A percentile compares a stretch with the other conserved stretches of the same genome.
Evolutionary conservation across 768 basidiomycete species (phyloP).

Genomic region (Lyophyllum decastes): DNA sequence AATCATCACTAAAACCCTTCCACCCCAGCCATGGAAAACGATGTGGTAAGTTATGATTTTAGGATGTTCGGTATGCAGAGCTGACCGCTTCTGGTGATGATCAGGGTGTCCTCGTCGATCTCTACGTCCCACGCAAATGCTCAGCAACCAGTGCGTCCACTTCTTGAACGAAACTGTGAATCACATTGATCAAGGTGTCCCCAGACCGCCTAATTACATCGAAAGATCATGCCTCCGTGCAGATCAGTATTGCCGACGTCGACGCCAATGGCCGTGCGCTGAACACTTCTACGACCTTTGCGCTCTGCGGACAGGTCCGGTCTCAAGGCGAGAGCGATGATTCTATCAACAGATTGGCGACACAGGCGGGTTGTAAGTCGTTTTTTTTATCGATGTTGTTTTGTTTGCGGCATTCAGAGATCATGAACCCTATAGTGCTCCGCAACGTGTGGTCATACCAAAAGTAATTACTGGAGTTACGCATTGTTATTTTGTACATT

Average conservation of each 20-base stretch:
- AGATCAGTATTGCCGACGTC: slow-evolving; percentile 93
- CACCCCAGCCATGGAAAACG: slow-evolving; percentile 77
- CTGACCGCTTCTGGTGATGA: background rate
- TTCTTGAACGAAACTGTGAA: background rate
- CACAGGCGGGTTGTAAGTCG: slow-evolving; percentile 88
- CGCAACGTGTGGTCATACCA: slow-evolving; percentile 95
- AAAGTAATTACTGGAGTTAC: slow-evolving; percentile 60
- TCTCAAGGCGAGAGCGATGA: slow-evolving; percentile 97
- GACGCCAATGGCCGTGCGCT: slow-evolving; percentile 85
- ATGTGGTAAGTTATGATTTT: slow-evolving; percentile 60
- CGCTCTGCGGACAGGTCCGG: slow-evolving; percentile 91
- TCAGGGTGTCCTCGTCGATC: slow-evolving; percentile 97
- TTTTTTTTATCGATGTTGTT: background rate
- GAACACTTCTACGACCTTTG: slow-evolving; percentile 84
- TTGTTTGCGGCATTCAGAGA: slow-evolving; percentile 2
- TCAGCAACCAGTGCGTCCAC: slow-evolving; percentile 86
- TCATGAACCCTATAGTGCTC: slow-evolving; percentile 70
- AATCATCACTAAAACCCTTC: slow-evolving; percentile 20
- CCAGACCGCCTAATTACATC: slow-evolving; percentile 96
- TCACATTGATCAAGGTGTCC: slow-evolving; percentile 7
- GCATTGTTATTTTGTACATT: slow-evolving; percentile 11
- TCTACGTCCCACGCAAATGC: slow-evolving; percentile 99
- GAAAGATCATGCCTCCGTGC: slow-evolving; percentile 99
- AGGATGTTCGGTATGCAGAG: background rate
- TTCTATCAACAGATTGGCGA: slow-evolving; percentile 93